phyloP scores from a whole-genome alignment of 2,329 filamentous ascomycete species.

The Sarocladiaceae sp. region DNA sequence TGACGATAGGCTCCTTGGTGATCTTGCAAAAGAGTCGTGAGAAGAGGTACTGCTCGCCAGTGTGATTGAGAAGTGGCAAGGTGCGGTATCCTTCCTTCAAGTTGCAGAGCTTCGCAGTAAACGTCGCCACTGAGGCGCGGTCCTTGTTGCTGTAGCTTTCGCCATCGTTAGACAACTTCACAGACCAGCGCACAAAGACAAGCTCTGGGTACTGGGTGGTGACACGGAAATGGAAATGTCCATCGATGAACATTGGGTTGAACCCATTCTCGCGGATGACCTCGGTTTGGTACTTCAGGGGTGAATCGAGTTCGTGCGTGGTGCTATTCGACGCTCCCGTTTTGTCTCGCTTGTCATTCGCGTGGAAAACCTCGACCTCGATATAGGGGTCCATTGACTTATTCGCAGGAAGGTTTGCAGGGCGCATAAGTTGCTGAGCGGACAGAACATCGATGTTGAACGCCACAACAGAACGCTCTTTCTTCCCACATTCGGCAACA shows the following conservation, averaged over 20 bases:
- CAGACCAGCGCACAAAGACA: constrained; percentile 88
- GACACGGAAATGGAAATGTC: constrained; percentile 70
- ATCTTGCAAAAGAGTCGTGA: constrained; percentile 91
- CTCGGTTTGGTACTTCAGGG: constrained; percentile 71
- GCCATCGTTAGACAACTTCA: constrained; percentile 79
- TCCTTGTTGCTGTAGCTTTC: constrained; percentile 55
- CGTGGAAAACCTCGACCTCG: constrained; percentile 89
- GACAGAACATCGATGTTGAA: constrained; percentile 89
- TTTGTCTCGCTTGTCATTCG: constrained; percentile 89
- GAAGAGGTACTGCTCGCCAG: constrained; percentile 89
- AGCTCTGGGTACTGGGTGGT: constrained; percentile 93
- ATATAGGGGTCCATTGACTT: constrained; percentile 85
- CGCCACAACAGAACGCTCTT: constrained; percentile 72
- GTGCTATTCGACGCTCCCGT: constrained; percentile 57
- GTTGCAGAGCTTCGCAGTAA: constrained; percentile 85
- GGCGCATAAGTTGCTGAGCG: constrained; percentile 87
- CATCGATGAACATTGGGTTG: constrained; percentile 74
- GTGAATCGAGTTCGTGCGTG: constrained; percentile 42
- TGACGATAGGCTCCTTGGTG: constrained; percentile 54
- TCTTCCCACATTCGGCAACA: constrained; percentile 52
- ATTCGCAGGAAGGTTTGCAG: constrained; percentile 63
- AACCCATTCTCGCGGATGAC: constrained; percentile 86
- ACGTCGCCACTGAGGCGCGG: constrained; percentile 68
- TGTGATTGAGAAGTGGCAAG: constrained; percentile 78
- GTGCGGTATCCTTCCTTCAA: constrained; percentile 91